Percentiles rank a stretch among this genome's conserved stretches.
These are phyloP conservation scores for Capsicum rhomboideum DNA, from an alignment of 257 asterid species.

Conservation along the genomic window DNA sequence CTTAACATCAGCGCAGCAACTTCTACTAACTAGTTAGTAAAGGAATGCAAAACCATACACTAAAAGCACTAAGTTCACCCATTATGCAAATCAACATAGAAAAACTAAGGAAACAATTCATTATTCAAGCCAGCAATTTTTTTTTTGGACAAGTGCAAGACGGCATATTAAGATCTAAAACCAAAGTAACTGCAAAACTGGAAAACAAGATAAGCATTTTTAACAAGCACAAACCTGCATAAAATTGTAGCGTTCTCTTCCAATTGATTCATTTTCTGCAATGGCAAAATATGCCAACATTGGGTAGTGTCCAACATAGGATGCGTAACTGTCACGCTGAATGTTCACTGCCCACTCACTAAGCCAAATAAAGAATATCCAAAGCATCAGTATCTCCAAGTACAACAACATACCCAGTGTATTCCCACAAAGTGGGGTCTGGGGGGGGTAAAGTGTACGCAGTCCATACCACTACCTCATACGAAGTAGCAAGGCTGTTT, in stretches of 20 bases:
- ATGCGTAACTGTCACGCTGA: conserved; percentile 88
- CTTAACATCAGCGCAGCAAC: neutral
- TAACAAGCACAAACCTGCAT: conserved; percentile 61
- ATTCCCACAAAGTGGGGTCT: too few species aligned
- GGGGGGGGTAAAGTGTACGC: too few species aligned
- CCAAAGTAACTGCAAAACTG: neutral
- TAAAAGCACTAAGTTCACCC: neutral
- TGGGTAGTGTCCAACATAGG: conserved; percentile 91
- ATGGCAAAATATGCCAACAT: conserved; percentile 81
- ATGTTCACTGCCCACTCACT: conserved; percentile 99
- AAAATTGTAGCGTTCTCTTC: conserved; percentile 95
- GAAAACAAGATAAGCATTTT: neutral
- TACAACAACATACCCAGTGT: too few species aligned
- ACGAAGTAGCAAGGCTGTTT: too few species aligned
- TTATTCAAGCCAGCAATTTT: neutral
- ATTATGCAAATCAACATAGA: neutral
- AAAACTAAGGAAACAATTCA: neutral
- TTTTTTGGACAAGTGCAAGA: too few species aligned
- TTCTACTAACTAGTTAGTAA: neutral
- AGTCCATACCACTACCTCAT: too few species aligned
- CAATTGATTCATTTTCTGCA: conserved; percentile 95
- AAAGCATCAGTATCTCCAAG: neutral
- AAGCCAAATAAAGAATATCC: neutral
- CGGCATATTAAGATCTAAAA: neutral
- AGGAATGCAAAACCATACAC: neutral